Base-by-base conservation (phyloP, 164 flowering plant species). In the Liquidambar formosana region DNA sequence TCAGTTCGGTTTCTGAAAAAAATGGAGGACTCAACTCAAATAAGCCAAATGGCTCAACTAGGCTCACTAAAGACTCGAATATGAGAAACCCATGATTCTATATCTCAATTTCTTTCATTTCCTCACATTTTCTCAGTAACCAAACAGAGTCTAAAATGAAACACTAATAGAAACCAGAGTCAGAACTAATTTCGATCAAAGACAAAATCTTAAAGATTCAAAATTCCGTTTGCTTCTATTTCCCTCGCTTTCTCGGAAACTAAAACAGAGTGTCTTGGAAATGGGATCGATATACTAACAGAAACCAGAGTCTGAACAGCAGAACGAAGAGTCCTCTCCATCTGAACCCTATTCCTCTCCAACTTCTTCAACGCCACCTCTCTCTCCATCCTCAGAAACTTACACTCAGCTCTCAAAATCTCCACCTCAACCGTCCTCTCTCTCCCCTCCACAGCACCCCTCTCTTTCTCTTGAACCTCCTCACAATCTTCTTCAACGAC, bases 401-500 rank as follows among this genome's bases (percentile, higher is more conserved):
- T 83, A 66, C 98, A 93, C 68, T 91, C 97, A 5, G 97, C 97
- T 67, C 97, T 83, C 73, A 93, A 77, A 64, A 90, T 85, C 82
- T 94, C 98, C 10, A 90, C 87, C 64, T 91, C 94, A 70, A 91
- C 85, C 80, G 75, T 80, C 92, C 94, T 88, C 57, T 80, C 63
- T 28, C 38, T 78, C 73, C 84, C 91, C 43, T 77, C 87, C 69
- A 33, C 70, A 44, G 54, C 72, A n/a, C 68, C 68, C 2, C 38
- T 21, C 18, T 41, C 63, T 54, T 27, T 54, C 27, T 54, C 54
- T 51, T 16, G n/a, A 51, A 18, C 38, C 33, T 10, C 63, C 67
- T 64, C 73, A 70, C 45, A 57, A 9, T 28, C 60, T 16, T 69
- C 80, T 33, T 27, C 63, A n/a, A 10, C 79, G 9, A 75, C 87